Evolutionary conservation across 1,284 basidiomycete genomes (phyloP).

Genomic region (Microbotryum silenes-acaulis): DNA sequence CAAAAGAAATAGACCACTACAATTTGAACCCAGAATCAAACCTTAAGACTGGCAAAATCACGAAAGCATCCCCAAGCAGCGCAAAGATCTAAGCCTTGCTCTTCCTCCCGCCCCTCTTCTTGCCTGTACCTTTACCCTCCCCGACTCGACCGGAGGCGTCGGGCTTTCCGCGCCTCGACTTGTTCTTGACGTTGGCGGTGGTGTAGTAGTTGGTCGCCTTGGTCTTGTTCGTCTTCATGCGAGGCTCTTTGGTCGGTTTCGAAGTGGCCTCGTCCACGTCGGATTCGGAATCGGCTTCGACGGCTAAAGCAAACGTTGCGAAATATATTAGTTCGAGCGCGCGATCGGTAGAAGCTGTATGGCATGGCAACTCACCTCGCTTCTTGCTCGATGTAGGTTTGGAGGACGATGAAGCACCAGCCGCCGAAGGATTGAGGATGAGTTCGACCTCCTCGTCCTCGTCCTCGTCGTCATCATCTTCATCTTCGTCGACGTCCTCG

Average conservation of each 20-base stretch:
- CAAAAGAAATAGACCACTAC: no score
- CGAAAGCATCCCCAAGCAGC: no score
- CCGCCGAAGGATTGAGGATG: slow-evolving; percentile 3
- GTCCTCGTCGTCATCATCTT: slow-evolving; percentile 29
- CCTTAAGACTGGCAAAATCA: no score
- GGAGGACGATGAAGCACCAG: slow-evolving; percentile 15
- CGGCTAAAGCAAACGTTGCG: background rate
- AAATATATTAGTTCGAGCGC: no score
- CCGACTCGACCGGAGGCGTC: slow-evolving; percentile 1
- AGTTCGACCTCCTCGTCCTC: slow-evolving; percentile 28
- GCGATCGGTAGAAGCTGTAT: no score
- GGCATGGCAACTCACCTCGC: slow-evolving; percentile 21
- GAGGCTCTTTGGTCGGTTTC: slow-evolving; percentile 51
- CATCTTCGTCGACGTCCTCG: slow-evolving; percentile 34
- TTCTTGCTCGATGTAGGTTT: slow-evolving; percentile 30
- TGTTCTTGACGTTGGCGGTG: slow-evolving; percentile 45
- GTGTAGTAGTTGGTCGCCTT: slow-evolving; percentile 79
- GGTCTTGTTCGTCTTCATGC: slow-evolving; percentile 89
- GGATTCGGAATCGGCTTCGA: slow-evolving; percentile 7
- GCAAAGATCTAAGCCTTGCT: background rate
- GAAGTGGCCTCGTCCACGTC: slow-evolving; percentile 17
- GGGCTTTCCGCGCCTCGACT: background rate
- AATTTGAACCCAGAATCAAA: no score
- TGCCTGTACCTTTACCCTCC: slow-evolving; percentile 9
- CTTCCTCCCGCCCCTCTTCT: slow-evolving; percentile 7